Evolutionary conservation across 805 yeast genomes (phyloP).

Genomic region (Lachancea sp.): DNA sequence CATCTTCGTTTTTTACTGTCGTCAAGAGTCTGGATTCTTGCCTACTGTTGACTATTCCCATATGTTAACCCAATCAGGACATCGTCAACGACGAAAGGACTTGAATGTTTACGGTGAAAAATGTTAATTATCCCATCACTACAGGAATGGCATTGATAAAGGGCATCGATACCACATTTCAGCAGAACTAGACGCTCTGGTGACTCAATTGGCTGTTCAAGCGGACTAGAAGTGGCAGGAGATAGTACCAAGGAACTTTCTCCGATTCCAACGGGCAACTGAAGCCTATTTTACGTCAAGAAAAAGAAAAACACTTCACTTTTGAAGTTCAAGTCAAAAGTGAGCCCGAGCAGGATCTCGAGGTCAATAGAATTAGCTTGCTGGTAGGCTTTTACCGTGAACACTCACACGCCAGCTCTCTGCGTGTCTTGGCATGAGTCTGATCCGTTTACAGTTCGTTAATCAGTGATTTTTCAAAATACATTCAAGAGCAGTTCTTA

Average conservation of each 20-base stretch:
- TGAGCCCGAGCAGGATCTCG: slow-evolving; percentile 1
- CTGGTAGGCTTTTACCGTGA: too few species aligned
- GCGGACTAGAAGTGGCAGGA: too few species aligned
- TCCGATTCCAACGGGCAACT: too few species aligned
- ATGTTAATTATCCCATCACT: neutral
- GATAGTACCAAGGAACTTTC: too few species aligned
- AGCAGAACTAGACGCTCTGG: too few species aligned
- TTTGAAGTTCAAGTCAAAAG: too few species aligned
- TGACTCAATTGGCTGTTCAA: neutral
- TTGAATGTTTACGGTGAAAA: neutral
- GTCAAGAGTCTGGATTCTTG: too few species aligned
- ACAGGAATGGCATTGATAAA: neutral
- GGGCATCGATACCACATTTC: too few species aligned
- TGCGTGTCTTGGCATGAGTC: neutral
- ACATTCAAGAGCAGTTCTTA: neutral
- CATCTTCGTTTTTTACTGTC: too few species aligned
- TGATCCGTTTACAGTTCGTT: neutral
- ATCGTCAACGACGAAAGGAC: neutral
- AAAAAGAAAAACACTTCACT: too few species aligned
- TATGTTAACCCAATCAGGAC: neutral
- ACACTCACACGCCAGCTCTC: too few species aligned
- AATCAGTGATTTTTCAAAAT: neutral
- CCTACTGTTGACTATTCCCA: neutral
- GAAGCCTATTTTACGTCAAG: too few species aligned
- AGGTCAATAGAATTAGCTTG: neutral